Evolutionary conservation across 805 yeast genomes (phyloP).

Genomic region (Candida loeiensis): DNA sequence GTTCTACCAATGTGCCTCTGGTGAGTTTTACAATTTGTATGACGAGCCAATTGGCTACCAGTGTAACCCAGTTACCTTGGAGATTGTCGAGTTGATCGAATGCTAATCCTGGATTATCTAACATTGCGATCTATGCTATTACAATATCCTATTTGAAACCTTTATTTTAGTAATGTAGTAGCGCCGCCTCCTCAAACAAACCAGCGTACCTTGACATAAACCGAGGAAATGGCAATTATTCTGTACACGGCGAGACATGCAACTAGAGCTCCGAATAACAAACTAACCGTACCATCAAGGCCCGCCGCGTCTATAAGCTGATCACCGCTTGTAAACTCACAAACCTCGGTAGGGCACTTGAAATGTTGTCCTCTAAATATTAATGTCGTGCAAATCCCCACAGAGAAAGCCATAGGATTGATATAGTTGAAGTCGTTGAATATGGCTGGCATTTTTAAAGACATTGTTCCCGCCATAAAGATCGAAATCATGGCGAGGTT

Average conservation of each 20-base stretch:
- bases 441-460: constrained; percentile 68
- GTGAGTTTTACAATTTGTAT: constrained; percentile 37
- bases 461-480: constrained; percentile 82
- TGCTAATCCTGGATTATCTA: constrained; percentile 16
- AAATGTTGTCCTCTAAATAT: constrained; percentile 2
- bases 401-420: constrained; percentile 75
- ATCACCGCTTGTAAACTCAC: constrained; percentile 30
- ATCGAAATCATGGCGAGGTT: constrained; percentile 66
- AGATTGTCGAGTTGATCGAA: constrained; percentile 34
- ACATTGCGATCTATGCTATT: not conserved
- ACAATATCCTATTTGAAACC: no score
- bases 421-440: constrained; percentile 68
- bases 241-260: constrained; percentile 36
- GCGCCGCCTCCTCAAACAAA: constrained; percentile 10
- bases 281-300: constrained; percentile 24
- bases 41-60: constrained; percentile 30
- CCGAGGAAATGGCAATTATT: constrained; percentile 23
- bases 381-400: constrained; percentile 35
- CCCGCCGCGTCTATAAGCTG: constrained; percentile 31
- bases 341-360: constrained; percentile 10
- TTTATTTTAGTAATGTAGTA: not conserved
- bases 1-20: constrained; percentile 40
- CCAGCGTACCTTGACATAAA: constrained; percentile 27
- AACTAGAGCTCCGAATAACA: constrained; percentile 32
- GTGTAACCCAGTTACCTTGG: constrained; percentile 35